Evolutionary conservation across 805 yeast species (phyloP).

Genomic region (Saccharomyces cerevisiae): DNA sequence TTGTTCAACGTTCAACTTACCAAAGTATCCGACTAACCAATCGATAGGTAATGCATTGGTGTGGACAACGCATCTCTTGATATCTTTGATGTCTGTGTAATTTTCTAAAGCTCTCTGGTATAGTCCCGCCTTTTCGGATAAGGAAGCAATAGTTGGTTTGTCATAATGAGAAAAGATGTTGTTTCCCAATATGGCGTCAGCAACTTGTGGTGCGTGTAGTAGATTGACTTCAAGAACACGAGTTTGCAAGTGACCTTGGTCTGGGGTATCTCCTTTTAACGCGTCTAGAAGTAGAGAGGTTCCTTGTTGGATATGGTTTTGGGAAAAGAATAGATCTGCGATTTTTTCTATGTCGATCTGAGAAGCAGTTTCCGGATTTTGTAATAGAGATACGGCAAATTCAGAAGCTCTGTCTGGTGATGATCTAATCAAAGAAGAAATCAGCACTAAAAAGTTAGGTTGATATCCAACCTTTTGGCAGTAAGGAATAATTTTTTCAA

Average conservation of each 20-base stretch:
- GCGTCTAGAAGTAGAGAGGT: conserved; percentile 96
- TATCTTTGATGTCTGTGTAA: conserved; percentile 89
- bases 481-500: conserved; percentile 90
- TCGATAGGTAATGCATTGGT: conserved; percentile 80
- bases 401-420: conserved; percentile 98
- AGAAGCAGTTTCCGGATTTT: conserved; percentile 49
- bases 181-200: conserved; percentile 95
- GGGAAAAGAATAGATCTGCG: conserved; percentile 90
- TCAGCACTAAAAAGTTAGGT: conserved; percentile 83
- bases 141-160: conserved; percentile 81
- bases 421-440: conserved; percentile 83
- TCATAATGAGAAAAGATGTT: conserved; percentile 94
- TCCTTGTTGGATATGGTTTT: conserved; percentile 92
- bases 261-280: conserved; percentile 83
- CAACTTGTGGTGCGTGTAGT: conserved; percentile 97
- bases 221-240: conserved; percentile 86
- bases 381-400: conserved; percentile 80
- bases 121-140: conserved; percentile 94
- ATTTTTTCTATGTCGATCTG: conserved; percentile 73
- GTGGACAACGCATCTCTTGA: conserved; percentile 88
- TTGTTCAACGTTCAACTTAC: conserved; percentile 91
- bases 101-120: conserved; percentile 94
- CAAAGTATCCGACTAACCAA: conserved; percentile 89
- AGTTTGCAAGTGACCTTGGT: conserved; percentile 93
- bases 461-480: conserved; percentile 80